phyloP scores from a whole-genome alignment of 192 early-diverging fungal genomes.

The Thamnidium elegans region DNA sequence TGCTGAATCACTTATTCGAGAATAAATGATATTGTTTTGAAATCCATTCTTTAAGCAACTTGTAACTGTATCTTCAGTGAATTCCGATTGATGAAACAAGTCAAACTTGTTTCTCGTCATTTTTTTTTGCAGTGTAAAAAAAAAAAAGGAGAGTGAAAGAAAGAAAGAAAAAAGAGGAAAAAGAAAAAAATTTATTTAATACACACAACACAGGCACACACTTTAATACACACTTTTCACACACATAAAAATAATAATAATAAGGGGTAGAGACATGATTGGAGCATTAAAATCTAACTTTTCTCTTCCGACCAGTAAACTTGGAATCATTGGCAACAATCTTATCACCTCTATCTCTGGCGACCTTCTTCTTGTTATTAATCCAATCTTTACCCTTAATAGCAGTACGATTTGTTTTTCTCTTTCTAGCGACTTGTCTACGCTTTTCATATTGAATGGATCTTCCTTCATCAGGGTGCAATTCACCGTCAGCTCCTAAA shows the following conservation, averaged over 20 bases:
- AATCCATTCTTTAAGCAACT: slow-evolving; percentile 49
- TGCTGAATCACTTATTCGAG: slow-evolving; percentile 55
- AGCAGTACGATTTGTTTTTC: slow-evolving; percentile 48
- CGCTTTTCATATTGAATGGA: slow-evolving; percentile 45
- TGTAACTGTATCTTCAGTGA: slow-evolving; percentile 41
- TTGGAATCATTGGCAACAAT: slow-evolving; percentile 82
- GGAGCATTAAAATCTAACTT: slow-evolving; percentile 68
- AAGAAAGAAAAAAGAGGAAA: no score
- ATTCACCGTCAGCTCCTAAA: slow-evolving; percentile 56
- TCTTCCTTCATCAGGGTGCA: slow-evolving; percentile 36
- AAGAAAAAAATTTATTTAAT: no score
- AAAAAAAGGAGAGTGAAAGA: no score
- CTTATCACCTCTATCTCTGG: slow-evolving; percentile 75
- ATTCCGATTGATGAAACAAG: slow-evolving; percentile 23
- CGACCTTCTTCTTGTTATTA: slow-evolving; percentile 85
- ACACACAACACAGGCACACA: no score
- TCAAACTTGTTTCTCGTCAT: slow-evolving; percentile 5
- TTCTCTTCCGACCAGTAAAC: slow-evolving; percentile 93
- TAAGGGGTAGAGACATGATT: no score
- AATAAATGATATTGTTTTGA: slow-evolving; percentile 49
- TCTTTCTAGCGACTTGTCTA: slow-evolving; percentile 36
- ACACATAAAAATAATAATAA: no score
- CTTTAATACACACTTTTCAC: no score
- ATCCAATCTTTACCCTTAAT: slow-evolving; percentile 90
- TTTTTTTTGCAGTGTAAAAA: no score